Conservation (phyloP, 2,329 filamentous ascomycete genomes). For the Cercospora janseana region DNA sequence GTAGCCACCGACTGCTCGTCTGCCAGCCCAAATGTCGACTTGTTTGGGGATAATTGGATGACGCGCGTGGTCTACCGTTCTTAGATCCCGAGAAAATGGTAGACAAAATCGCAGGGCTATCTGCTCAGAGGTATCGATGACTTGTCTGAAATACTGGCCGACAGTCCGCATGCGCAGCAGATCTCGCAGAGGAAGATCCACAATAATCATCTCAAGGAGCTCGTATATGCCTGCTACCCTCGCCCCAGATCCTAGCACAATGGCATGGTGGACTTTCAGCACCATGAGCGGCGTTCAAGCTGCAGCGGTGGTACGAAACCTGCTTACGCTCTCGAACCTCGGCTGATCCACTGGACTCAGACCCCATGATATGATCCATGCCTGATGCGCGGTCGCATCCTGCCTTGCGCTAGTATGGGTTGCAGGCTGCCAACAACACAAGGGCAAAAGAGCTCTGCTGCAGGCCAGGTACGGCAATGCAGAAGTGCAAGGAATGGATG, state of each 20-base stretch:
- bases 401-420: too few species aligned
- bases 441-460: too few species aligned
- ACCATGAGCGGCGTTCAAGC: background rate
- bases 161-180: constrained; percentile 9
- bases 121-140: constrained; percentile 15
- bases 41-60: constrained; percentile 16
- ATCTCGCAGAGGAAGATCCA: constrained; percentile 11
- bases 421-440: too few species aligned
- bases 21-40: constrained; percentile 16
- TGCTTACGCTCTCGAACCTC: background rate
- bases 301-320: background rate
- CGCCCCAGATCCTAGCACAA: constrained; percentile 7
- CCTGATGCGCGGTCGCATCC: too few species aligned
- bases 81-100: constrained; percentile 6
- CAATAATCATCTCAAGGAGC: constrained; percentile 20
- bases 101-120: constrained; percentile 12
- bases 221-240: constrained; percentile 17
- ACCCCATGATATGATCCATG: too few species aligned
- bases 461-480: too few species aligned
- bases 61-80: constrained; percentile 7
- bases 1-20: constrained; percentile 4
- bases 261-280: background rate
- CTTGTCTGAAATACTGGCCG: constrained; percentile 6
- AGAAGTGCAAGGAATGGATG: too few species aligned
- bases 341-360: too few species aligned